Base-by-base conservation (phyloP, 805 yeast species). In the Metschnikowia chrysomelidarum region DNA sequence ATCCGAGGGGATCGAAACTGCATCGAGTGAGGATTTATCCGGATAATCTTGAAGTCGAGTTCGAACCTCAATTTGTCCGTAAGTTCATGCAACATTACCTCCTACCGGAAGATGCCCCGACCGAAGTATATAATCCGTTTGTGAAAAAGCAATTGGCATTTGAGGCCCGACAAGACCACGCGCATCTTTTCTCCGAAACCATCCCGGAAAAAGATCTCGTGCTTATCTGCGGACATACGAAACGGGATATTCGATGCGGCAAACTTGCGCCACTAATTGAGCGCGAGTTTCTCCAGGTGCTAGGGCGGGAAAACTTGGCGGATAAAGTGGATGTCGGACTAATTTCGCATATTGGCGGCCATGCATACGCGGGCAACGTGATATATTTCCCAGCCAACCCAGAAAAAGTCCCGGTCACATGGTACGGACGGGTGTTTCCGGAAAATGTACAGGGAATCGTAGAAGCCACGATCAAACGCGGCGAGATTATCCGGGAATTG, bases 341-440 rank as follows among this genome's bases (percentile, higher is more conserved):
- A 5, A 65, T 82, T 0, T 80, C 89, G 9, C 96, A 87, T 55
- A 67, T 87, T 25, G 94, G 95, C 1, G 96, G 96, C 0, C 96
- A 87, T 54, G 85, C 72, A 2, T 87, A 76, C 57, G 95, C 96
- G 2, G 95, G 95, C 0, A 87, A 87, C 50, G 76, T 87, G 10
- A 61, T 85, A 2, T 71, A 74, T 32, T 78, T 79, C 43, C 54
- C 55, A 11, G 57, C 59, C 4, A 41, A 36, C 18, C 65, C 66
- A 30, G 56, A 54, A 8, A 53, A 60, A 20, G 73, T 76, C 1
- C 30, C 40, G 4, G 43, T 32, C 7, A 57, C 80, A 2, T 86
- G 95, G 95, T 86, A 85, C 53, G 93, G 94, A 0, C 64, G 86
- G 34, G 87, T 86, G 2, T 60, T 64, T 30, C 87, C 91, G 0